Conservation (phyloP, 805 yeast species). For the Lipomyces lipofer region DNA sequence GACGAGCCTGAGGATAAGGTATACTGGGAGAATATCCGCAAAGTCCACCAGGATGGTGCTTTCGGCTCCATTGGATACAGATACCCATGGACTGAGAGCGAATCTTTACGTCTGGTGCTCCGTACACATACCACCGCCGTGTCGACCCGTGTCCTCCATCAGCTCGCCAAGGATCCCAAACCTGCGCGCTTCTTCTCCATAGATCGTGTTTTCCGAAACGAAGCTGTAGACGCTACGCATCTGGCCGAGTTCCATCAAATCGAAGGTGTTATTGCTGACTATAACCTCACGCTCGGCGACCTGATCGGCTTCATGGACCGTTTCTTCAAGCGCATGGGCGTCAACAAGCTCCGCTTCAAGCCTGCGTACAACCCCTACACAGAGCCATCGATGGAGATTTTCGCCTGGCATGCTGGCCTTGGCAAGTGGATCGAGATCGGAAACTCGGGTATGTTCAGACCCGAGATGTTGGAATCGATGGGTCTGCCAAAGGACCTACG, state of each 20-base stretch:
- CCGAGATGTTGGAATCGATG: constrained; percentile 98
- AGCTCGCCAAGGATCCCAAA: constrained; percentile 61
- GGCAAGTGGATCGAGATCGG: constrained; percentile 99
- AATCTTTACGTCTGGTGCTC: constrained; percentile 84
- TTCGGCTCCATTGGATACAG: constrained; percentile 97
- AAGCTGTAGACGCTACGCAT: constrained; percentile 99
- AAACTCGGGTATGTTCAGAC: constrained; percentile 99
- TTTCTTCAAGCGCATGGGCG: constrained; percentile 97
- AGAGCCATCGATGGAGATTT: constrained; percentile 97
- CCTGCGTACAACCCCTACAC: constrained; percentile 99
- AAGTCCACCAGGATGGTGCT: constrained; percentile 86
- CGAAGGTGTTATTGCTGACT: constrained; percentile 98
- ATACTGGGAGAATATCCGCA: constrained; percentile 74
- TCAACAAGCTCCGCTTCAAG: constrained; percentile 89
- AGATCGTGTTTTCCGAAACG: constrained; percentile 98
- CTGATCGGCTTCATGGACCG: constrained; percentile 97
- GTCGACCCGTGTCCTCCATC: constrained; percentile 81
- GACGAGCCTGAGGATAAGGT: constrained; percentile 77
- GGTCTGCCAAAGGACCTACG: constrained; percentile 93
- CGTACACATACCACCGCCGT: constrained; percentile 98
- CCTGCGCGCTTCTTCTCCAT: constrained; percentile 92
- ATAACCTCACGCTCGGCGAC: constrained; percentile 90
- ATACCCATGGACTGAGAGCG: constrained; percentile 94
- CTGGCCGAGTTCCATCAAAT: constrained; percentile 99
- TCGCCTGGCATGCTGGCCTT: constrained; percentile 92